Evolutionary conservation across 805 yeast genomes (phyloP), one percentile per base, ranked within the genome.

Genomic region (Ogataea parapolymorpha): DNA sequence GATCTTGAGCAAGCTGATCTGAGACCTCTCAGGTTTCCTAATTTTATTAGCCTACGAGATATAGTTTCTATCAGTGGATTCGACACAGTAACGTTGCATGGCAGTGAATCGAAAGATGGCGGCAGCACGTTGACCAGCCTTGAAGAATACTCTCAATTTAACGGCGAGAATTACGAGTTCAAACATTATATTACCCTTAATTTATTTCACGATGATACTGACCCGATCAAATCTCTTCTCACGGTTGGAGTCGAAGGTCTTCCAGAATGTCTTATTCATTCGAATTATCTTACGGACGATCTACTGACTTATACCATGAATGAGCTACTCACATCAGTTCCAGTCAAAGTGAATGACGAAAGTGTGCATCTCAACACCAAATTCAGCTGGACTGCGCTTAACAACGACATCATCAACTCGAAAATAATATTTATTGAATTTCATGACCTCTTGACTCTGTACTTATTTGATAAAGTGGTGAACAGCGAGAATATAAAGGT

Each of bases 341-440:
- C 32, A 3, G 35, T 42, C 15, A 32, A 36, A 25, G 29, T 29
- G 2, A 22, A 10, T 7, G 42, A 32, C 5, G 34, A 27, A 10
- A 25, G 26, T 11, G 35, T 42, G 7, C 15, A 23, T 6, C 12
- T 46, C 16, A 29, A 34, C 6, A 26, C 32, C 25, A 36, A 40
- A 4, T 62, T 46, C 39, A 34, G 31, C 8, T 63, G 68, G 67
- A 46, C 53, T 14, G 49, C 45, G 36, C 36, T 56, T 6, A 38
- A 40, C 10, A 40, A 42, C 20, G 56, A 54, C 5, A 23, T 43
- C 3, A 34, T 50, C 6, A 58, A 46, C 8, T 30, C 29, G 17
- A 55, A 46, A 16, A 30, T 39, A 6, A 48, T 64, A 1, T 65
- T 51, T 44, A 31, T 65, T 4, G 40, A 44, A 22, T 64, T 64